Conservation (phyloP, 2,329 filamentous ascomycete species). For the Colletotrichum chrysophilum region DNA sequence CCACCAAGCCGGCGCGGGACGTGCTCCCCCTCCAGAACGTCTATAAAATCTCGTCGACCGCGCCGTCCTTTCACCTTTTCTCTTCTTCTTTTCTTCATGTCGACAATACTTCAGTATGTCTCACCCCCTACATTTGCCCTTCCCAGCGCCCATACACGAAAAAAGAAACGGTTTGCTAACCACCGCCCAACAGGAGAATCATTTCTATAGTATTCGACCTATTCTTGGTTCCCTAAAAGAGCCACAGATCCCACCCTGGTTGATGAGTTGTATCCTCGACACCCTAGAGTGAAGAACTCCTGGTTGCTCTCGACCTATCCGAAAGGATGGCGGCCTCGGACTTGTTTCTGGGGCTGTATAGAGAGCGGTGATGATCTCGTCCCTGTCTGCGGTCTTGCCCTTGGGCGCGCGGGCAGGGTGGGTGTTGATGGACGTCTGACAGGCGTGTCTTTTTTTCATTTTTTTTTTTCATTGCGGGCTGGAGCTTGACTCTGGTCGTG, state of each 20-base stretch:
- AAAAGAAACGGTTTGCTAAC: conserved; percentile 23
- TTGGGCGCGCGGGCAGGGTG: conserved; percentile 80
- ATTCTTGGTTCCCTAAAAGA: conserved; percentile 91
- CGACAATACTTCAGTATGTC: conserved; percentile 66
- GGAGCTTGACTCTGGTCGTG: conserved; percentile 49
- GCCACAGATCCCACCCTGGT: conserved; percentile 95
- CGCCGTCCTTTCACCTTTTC: conserved; percentile 35
- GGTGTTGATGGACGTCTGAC: conserved; percentile 91
- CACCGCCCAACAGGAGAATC: conserved; percentile 68
- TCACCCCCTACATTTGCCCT: conserved; percentile 33
- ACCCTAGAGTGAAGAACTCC: conserved; percentile 83
- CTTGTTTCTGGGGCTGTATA: conserved; percentile 64
- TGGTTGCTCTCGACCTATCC: conserved; percentile 64
- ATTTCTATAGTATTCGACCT: conserved; percentile 98
- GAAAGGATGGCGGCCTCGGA: conserved; percentile 61
- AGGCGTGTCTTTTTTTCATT: conserved; percentile 55
- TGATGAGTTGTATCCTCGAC: conserved; percentile 91
- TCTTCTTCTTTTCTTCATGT: conserved; percentile 60
- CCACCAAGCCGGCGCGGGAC: neutral
- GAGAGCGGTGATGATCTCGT: conserved; percentile 95
- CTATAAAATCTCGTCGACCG: conserved; percentile 45
- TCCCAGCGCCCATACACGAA: neutral
- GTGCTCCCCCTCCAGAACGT: neutral
- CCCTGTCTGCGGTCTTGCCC: conserved; percentile 75
- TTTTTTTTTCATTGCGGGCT: conserved; percentile 66